Percentiles rank a stretch among this genome's conserved stretches.
These are phyloP conservation scores for Ogataea siamensis DNA, from an alignment of 805 yeast genomes.

Conservation along the genomic window DNA sequence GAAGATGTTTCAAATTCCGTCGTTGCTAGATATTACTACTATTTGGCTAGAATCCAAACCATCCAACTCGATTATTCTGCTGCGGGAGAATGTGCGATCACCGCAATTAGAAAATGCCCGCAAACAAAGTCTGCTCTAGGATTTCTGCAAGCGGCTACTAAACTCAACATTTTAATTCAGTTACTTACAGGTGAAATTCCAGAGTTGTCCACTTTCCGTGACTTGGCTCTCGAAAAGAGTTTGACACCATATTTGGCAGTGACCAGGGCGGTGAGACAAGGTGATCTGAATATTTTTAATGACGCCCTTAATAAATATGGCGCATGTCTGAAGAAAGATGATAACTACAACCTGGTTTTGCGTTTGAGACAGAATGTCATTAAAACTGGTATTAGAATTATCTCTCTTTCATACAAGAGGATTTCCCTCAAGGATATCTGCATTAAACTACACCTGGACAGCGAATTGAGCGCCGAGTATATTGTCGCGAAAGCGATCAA, in stretches of 20 bases:
- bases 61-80: constrained; percentile 89
- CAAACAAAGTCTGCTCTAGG: constrained; percentile 83
- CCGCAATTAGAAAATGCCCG: constrained; percentile 96
- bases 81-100: constrained; percentile 85
- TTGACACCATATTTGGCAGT: constrained; percentile 82
- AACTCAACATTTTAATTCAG: constrained; percentile 84
- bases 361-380: constrained; percentile 95
- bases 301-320: constrained; percentile 66
- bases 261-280: constrained; percentile 87
- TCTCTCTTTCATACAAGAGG: constrained; percentile 84
- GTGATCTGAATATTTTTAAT: constrained; percentile 82
- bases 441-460: constrained; percentile 83
- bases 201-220: constrained; percentile 76
- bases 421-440: constrained; percentile 94
- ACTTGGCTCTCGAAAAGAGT: constrained; percentile 54
- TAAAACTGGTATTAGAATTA: constrained; percentile 93
- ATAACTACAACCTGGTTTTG: constrained; percentile 77
- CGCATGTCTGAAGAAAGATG: constrained; percentile 64
- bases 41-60: constrained; percentile 85
- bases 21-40: constrained; percentile 88
- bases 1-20: constrained; percentile 73
- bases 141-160: constrained; percentile 84
- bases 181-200: constrained; percentile 96
- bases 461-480: constrained; percentile 95
- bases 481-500: constrained; percentile 95